Base-by-base conservation (phyloP, 371 early-diverging fungal genomes). In the Mortierella sp. region DNA sequence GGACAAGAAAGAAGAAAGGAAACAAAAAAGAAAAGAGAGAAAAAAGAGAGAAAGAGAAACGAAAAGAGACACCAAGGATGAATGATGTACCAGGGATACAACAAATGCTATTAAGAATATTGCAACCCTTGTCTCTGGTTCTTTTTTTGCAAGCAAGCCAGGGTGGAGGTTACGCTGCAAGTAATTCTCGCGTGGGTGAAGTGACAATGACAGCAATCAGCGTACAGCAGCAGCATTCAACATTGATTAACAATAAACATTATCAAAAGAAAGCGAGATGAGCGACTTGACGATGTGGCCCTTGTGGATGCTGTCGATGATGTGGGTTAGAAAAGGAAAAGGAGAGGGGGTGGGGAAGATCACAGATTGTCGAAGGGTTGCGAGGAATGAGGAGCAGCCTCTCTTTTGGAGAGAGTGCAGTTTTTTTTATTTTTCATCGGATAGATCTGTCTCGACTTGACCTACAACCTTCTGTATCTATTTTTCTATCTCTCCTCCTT, bases 101-200 rank as follows among this genome's bases (percentile, higher is more conserved):
- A 11, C 24, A n/a, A 49, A 38, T 46, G 41, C 75, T 68, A 75
- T 75, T 80, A 80, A 75, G 65, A 80, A 46, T 56, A 72, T 72
- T 56, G 60, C 18, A 41, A 32, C 21, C 4, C 12, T 32, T 35
- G 51, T 48, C 41, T 21, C 18, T 16, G 27, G 8, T 10, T 56
- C 8, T 16, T 48, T 44, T 12, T 29, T 24, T 71, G 27, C 29
- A 18, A 29, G 29, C 46, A 8, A 32, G 48, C 29, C 32, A 71
- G 21, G 72, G 49, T 48, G 35, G 48, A 44, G 32, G 63, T 32
- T 63, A 18, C 35, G 10, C 18, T 65, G 65, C 65, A 65, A 65
- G 65, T 21, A 65, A 51, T 72, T 72, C 72, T 72, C 72, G 72
- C 72, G 72, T 72, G 72, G 72, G 51, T 35, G 24, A 24, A 32